Evolutionary conservation across 1,284 basidiomycete genomes (phyloP), one percentile per base, ranked within the genome.

Genomic region (Cutaneotrichosporon cutaneum): DNA sequence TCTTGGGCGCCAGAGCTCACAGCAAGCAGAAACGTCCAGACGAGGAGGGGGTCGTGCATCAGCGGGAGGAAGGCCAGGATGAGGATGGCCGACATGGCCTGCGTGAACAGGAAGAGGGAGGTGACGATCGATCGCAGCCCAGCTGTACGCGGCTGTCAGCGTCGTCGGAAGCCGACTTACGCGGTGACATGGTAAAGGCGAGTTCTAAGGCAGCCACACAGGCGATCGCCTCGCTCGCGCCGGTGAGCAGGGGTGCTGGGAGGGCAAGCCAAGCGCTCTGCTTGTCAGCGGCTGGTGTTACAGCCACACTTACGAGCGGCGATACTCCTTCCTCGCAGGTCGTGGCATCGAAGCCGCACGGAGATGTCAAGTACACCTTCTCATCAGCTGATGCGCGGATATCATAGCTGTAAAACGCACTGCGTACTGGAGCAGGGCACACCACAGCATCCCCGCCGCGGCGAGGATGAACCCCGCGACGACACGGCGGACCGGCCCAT

Each of bases 281-380:
- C 30, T 9, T 60, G 50, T 61, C 53, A 60, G 56, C 21, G 14
- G 35, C 13, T 39, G 10, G 4, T n/a, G 16, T 16, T 16, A 7
- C 14, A 26, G n/a, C 35, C 21, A 18, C 4, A 42, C 69, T 42
- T 14, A 66, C 64, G 13, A 67, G 44, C 2, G 66, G 65, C 10
- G 64, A 69, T 2, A 61, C 55, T 4, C 22, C 36, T 33, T 47
- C 44, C 6, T 67, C 61, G 47, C 69, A 65, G 0, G 56, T 62
- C 18, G 68, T 71, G 13, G 70, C 68, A 16, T 61, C n/a, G 55
- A 75, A 72, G 18, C 82, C 82, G 64, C 82, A 83, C 0, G 77
- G 75, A 33, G 77, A 80, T 3, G 68, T 75, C 64, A 72, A 59
- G 76, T 83, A 83, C 58, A 83, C 81, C 68, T 77, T 72, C 74